A percentile compares a stretch with the other conserved stretches of the same genome.
These are phyloP conservation scores for Erodium moschatum DNA, from an alignment of 441 rosid species.

Conservation along the genomic window DNA sequence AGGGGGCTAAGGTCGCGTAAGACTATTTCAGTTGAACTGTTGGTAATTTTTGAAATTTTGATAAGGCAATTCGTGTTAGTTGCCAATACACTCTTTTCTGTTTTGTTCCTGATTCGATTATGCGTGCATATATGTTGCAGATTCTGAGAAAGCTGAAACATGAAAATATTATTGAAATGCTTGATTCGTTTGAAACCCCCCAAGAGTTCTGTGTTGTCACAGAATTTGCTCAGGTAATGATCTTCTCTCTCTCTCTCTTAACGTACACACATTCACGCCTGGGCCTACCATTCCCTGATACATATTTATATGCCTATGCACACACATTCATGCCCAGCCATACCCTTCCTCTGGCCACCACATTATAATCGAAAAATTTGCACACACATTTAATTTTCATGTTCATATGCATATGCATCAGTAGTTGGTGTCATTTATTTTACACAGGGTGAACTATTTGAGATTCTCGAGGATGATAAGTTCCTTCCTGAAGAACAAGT, in stretches of 20 bases:
- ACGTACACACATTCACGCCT: not conserved
- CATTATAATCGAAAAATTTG: too few species aligned
- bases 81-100: too few species aligned
- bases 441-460: conserved; percentile 85
- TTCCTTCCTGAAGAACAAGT: conserved; percentile 97
- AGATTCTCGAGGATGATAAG: conserved; percentile 93
- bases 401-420: not conserved
- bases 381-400: too few species aligned
- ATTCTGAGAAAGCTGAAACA: conserved; percentile 91
- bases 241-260: not conserved
- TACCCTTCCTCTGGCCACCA: too few species aligned
- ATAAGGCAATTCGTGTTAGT: too few species aligned
- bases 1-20: not conserved
- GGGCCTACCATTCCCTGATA: too few species aligned
- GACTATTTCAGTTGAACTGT: not conserved
- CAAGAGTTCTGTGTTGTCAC: conserved; percentile 97
- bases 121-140: conserved; percentile 33
- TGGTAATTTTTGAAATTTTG: not conserved
- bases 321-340: too few species aligned
- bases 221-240: conserved; percentile 79
- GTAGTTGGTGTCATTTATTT: conserved; percentile 12
- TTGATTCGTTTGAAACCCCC: conserved; percentile 88
- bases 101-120: conserved; percentile 13
- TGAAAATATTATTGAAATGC: conserved; percentile 89
- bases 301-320: too few species aligned